These are phyloP conservation scores for Apiotrichum gamsii DNA, from an alignment of 1,284 basidiomycete genomes.

Conservation along the genomic window DNA sequence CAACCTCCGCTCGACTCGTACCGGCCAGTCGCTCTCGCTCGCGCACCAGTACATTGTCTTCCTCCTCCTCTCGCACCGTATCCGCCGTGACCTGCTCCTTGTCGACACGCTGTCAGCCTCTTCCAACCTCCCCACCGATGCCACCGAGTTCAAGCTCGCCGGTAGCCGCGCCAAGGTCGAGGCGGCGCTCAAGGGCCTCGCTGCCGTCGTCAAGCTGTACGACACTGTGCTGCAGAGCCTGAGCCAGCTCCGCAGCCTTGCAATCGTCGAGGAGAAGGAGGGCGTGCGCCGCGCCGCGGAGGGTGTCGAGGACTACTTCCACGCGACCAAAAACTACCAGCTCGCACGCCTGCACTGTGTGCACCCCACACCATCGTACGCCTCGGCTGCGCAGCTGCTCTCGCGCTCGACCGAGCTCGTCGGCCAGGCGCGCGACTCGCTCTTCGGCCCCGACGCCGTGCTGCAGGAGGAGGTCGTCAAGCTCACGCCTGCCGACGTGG, in stretches of 20 bases:
- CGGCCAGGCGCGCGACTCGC: slow-evolving; percentile 23
- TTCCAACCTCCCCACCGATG: slow-evolving; percentile 33
- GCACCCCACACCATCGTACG: slow-evolving; percentile 40
- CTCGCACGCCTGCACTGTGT: slow-evolving; percentile 46
- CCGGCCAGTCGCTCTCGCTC: slow-evolving; percentile 56
- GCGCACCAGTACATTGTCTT: slow-evolving; percentile 80
- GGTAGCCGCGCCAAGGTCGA: slow-evolving; percentile 47
- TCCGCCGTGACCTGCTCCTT: slow-evolving; percentile 79
- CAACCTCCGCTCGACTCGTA: slow-evolving; percentile 33
- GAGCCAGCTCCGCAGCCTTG: slow-evolving; percentile 70
- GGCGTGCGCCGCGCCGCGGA: slow-evolving; percentile 72
- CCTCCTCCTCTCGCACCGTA: slow-evolving; percentile 75
- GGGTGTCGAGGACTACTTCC: slow-evolving; percentile 64
- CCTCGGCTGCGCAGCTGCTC: slow-evolving; percentile 41
- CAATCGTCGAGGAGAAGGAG: slow-evolving; percentile 78
- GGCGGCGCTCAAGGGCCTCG: slow-evolving; percentile 56
- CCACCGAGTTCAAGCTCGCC: slow-evolving; percentile 30
- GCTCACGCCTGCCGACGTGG: slow-evolving; percentile 45
- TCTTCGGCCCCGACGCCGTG: slow-evolving; percentile 20
- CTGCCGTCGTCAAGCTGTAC: slow-evolving; percentile 78
- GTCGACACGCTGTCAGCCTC: slow-evolving; percentile 56
- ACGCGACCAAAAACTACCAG: slow-evolving; percentile 53
- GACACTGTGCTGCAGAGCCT: slow-evolving; percentile 78
- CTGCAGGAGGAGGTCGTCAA: slow-evolving; percentile 34
- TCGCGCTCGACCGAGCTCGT: slow-evolving; percentile 21